A percentile compares a stretch with the other conserved stretches of the same genome.
These are phyloP conservation scores for Morella rubra DNA, from an alignment of 306 rosid species.

Conservation along the genomic window DNA sequence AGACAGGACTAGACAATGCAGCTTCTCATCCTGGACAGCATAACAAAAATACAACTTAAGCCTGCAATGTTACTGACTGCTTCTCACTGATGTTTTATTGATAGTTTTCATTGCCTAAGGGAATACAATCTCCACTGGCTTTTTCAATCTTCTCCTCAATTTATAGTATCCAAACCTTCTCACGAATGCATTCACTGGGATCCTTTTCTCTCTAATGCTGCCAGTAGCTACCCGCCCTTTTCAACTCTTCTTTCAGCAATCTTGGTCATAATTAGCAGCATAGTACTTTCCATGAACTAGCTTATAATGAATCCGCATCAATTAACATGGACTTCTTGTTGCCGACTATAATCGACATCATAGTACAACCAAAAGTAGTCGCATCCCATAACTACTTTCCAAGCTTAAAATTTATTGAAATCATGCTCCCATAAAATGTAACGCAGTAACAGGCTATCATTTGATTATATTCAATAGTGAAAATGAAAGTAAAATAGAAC, in stretches of 20 bases:
- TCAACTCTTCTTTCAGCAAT: neutral
- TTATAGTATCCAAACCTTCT: neutral
- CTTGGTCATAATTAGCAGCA: neutral
- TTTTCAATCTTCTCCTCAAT: neutral
- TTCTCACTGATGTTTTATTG: neutral
- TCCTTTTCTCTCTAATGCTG: neutral
- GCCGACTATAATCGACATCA: neutral
- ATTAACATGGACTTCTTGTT: neutral
- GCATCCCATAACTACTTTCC: neutral
- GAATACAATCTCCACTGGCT: neutral
- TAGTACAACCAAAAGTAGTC: neutral
- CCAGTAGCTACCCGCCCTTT: neutral
- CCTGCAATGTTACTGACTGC: neutral
- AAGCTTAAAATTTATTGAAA: neutral
- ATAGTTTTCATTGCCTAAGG: neutral
- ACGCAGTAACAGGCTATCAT: too few species aligned
- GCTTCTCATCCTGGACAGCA: neutral
- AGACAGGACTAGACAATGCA: neutral
- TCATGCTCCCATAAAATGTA: neutral
- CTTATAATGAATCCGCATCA: slow-evolving; percentile 13
- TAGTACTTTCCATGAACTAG: neutral
- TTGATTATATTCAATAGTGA: neutral
- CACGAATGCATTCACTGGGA: neutral
- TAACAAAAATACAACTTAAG: neutral
- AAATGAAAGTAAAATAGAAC: neutral